Base-by-base conservation (phyloP, 2,329 filamentous ascomycete species). In the Thelonectria olida region DNA sequence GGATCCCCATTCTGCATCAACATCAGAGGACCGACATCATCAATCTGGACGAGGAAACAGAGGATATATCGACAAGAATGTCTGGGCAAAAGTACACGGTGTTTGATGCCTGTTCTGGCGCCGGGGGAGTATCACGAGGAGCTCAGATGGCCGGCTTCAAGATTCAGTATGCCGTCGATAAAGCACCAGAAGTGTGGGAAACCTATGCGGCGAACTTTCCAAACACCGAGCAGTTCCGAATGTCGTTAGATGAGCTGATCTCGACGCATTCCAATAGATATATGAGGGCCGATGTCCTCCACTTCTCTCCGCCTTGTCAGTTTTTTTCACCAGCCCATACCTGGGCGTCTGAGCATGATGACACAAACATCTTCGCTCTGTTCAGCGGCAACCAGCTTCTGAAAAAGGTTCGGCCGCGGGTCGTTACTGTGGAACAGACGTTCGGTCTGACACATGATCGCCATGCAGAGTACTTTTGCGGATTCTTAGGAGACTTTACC, bases 351-450 rank as follows among this genome's bases (percentile, higher is more conserved):
- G 86, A 77, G 1, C 84, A 90, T 22, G 92, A 96, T 63, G 90
- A 91, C 1, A 81, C 77, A 0, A 96, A 96, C 66, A 87, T 86
- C 0, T 87, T 88, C 2, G 82, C 82, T 0, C 71, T 89, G 0
- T 86, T 84, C 63, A 78, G 82, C 0, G 86, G 85, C 52, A 76
- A 80, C 1, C 74, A 83, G 4, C 74, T 93, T 0, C 76, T 95
- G 1, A 75, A 82, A 5, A 83, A 84, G 34, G 74, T 84, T 0
- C 84, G 82, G 0, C 92, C 93, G 0, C 83, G 92, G 0, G 72
- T 96, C 0, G 84, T 92, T 2, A 96, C 92, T 0, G 78, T 96
- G 1, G 93, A 97, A 68, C 90, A 97, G 71, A 94, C 92, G 0
- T 88, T 87, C 53, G 92, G 92, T 0, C 82, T 96, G 1, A 74